Conservation (phyloP, 1,284 basidiomycete species). For the Moesziomyces sp. region DNA sequence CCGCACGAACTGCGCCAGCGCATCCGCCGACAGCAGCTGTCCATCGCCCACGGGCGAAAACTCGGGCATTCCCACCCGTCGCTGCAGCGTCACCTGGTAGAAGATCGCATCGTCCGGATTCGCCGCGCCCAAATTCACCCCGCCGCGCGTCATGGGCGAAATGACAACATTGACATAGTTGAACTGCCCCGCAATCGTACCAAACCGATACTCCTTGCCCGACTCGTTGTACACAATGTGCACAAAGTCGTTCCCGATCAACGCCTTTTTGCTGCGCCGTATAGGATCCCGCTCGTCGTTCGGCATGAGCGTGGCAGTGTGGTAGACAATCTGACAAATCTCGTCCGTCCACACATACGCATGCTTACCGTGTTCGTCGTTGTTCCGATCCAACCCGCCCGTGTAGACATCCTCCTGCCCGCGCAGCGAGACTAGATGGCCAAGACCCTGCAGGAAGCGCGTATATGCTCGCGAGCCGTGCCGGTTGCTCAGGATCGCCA, state of each 20-base stretch:
- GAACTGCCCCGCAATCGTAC: conserved; percentile 90
- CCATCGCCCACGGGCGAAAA: conserved; percentile 65
- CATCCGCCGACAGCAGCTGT: conserved; percentile 58
- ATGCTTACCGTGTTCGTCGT: conserved; percentile 76
- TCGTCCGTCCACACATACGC: conserved; percentile 98
- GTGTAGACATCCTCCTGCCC: conserved; percentile 86
- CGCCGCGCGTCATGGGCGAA: conserved; percentile 63
- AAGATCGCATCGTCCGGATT: conserved; percentile 60
- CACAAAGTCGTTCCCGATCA: conserved; percentile 67
- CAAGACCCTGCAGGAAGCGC: conserved; percentile 88
- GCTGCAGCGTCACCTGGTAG: conserved; percentile 65
- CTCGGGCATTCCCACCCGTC: conserved; percentile 58
- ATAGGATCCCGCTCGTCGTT: conserved; percentile 56
- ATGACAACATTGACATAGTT: conserved; percentile 98
- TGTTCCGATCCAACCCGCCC: conserved; percentile 86
- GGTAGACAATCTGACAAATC: conserved; percentile 93
- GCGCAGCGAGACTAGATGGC: conserved; percentile 87
- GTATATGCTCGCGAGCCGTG: conserved; percentile 95
- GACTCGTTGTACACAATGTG: conserved; percentile 89
- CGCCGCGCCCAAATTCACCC: conserved; percentile 59
- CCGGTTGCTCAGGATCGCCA: conserved; percentile 87
- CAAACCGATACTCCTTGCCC: conserved; percentile 78
- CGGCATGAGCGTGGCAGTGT: conserved; percentile 99
- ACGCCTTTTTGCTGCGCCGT: conserved; percentile 60
- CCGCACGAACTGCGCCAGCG: conserved; percentile 61